phyloP scores from a whole-genome alignment of 129 eudicot genomes.

The Calendula officinalis region DNA sequence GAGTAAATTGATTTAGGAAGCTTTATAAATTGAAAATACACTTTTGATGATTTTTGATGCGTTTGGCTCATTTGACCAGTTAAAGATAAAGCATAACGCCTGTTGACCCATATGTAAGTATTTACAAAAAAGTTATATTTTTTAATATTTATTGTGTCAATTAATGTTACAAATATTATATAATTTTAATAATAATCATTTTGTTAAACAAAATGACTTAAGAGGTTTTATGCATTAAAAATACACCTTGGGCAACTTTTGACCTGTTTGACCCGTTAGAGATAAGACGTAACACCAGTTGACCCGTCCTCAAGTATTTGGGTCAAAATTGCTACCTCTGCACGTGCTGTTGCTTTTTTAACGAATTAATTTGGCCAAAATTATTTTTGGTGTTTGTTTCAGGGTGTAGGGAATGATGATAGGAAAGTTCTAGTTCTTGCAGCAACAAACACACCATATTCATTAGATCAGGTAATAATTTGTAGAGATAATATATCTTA shows the following conservation, averaged over 20 bases:
- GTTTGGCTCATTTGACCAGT: background rate
- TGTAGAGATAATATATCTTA: background rate
- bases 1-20: background rate
- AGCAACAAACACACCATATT: slow-evolving; percentile 75
- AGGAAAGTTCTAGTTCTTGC: slow-evolving; percentile 72
- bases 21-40: background rate
- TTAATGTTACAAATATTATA: too few species aligned
- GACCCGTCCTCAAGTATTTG: background rate
- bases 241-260: background rate
- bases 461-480: slow-evolving; percentile 57
- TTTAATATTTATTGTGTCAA: too few species aligned
- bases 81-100: background rate
- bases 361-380: background rate
- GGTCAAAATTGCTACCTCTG: background rate
- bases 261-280: background rate
- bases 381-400: slow-evolving; percentile 19
- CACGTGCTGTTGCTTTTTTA: background rate
- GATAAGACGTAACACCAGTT: background rate
- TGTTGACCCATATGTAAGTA: background rate
- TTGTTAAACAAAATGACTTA: background rate
- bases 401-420: slow-evolving; percentile 72
- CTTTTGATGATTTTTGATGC: background rate
- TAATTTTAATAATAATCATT: background rate
- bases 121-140: too few species aligned
- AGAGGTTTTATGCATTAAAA: background rate